phyloP scores from a whole-genome alignment of 2,329 filamentous ascomycete genomes.

The Harringtonia lauricola region DNA sequence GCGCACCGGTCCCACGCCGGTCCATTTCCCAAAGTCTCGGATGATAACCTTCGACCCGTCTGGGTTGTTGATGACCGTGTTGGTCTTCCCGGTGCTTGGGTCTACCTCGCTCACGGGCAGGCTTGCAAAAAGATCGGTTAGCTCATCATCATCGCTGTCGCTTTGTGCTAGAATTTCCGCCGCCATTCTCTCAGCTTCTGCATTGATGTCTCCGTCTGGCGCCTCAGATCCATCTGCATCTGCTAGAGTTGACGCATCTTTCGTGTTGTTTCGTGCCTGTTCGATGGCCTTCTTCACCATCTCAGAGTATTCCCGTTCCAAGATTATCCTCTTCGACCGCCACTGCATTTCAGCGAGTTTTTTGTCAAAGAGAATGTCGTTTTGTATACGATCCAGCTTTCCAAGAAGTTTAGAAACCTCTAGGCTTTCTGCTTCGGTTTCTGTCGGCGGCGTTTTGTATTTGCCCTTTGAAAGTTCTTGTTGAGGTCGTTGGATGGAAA shows the following conservation, averaged over 20 bases:
- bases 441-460: conserved; percentile 5
- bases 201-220: conserved; percentile 35
- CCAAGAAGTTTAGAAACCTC: conserved; percentile 56
- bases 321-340: conserved; percentile 43
- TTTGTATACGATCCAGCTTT: conserved; percentile 68
- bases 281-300: conserved; percentile 28
- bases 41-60: conserved; percentile 49
- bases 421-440: conserved; percentile 22
- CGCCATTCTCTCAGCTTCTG: conserved; percentile 37
- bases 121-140: conserved; percentile 47
- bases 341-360: conserved; percentile 54
- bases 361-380: conserved; percentile 65
- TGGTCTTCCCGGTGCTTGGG: conserved; percentile 44
- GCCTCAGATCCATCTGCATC: conserved; percentile 11
- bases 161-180: conserved; percentile 14
- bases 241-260: conserved; percentile 13
- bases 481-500: conserved; percentile 44
- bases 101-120: conserved; percentile 52
- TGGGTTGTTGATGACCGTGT: conserved; percentile 40
- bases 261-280: conserved; percentile 18
- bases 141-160: conserved; percentile 36
- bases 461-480: conserved; percentile 27
- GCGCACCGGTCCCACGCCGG: conserved; percentile 63
- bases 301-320: conserved; percentile 49
- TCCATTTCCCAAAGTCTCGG: conserved; percentile 75